Percentiles rank a stretch among this genome's conserved stretches.
Conservation (phyloP, 1,139 yeast genomes). For the Yamadazyma atmosphaerica region DNA sequence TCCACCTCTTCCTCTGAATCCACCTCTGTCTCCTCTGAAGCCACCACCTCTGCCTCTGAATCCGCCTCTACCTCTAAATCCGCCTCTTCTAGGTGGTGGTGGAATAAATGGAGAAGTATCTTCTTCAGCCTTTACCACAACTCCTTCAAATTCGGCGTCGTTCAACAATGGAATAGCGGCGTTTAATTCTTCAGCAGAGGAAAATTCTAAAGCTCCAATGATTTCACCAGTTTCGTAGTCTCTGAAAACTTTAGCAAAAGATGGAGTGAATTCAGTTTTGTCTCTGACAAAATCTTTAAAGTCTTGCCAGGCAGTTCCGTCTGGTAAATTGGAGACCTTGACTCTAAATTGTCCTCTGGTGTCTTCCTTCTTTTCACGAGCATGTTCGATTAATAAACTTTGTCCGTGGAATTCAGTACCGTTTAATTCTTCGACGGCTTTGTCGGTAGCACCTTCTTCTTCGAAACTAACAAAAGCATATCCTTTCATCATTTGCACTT, state of each 20-base stretch:
- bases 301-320: constrained; percentile 82
- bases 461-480: constrained; percentile 76
- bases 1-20: constrained; percentile 36
- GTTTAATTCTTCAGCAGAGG: constrained; percentile 70
- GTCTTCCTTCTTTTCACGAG: constrained; percentile 59
- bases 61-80: constrained; percentile 37
- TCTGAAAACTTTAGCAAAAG: constrained; percentile 70
- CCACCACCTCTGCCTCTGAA: constrained; percentile 38
- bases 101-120: constrained; percentile 81
- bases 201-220: constrained; percentile 77
- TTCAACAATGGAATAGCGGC: constrained; percentile 68
- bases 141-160: constrained; percentile 71
- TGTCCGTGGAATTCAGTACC: constrained; percentile 61
- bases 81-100: constrained; percentile 59
- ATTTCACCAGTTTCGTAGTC: constrained; percentile 61
- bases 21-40: constrained; percentile 33
- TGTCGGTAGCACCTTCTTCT: constrained; percentile 61
- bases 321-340: constrained; percentile 67
- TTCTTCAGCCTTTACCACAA: constrained; percentile 66
- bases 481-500: constrained; percentile 71
- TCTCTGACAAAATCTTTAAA: constrained; percentile 79
- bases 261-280: constrained; percentile 62
- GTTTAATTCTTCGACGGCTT: constrained; percentile 64
- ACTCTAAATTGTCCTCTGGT: constrained; percentile 74
- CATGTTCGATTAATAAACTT: constrained; percentile 65